These are phyloP conservation scores for Gnomoniopsis smithogilvyi DNA, from an alignment of 2,329 filamentous ascomycete species.

Conservation along the genomic window DNA sequence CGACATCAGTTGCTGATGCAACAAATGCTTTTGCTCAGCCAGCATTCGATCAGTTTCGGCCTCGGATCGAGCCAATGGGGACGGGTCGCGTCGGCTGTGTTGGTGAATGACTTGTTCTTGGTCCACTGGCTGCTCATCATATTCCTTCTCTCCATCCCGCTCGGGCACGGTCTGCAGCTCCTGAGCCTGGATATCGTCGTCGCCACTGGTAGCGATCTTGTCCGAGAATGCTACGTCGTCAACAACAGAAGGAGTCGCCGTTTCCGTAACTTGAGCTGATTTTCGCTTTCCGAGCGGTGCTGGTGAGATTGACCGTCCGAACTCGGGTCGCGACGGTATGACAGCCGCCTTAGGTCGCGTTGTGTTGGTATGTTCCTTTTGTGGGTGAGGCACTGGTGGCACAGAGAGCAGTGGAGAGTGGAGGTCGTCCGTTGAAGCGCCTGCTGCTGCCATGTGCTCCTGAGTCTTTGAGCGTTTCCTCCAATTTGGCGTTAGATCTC, in stretches of 20 bases:
- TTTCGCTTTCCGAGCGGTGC: not conserved
- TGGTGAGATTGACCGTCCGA: not conserved
- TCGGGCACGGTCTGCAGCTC: constrained; percentile 7
- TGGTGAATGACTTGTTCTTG: constrained; percentile 25
- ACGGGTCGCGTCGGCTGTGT: not conserved
- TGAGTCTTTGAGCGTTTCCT: constrained; percentile 18
- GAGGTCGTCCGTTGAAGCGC: not conserved
- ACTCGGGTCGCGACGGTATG: not conserved
- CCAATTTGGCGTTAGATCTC: constrained; percentile 5
- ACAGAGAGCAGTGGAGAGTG: constrained; percentile 9
- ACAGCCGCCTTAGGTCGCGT: constrained; percentile 4
- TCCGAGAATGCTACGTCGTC: constrained; percentile 17
- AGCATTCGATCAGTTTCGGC: constrained; percentile 46
- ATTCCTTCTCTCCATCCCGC: constrained; percentile 16
- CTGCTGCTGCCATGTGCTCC: not conserved
- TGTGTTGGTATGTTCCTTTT: constrained; percentile 4
- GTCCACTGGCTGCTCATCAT: constrained; percentile 15
- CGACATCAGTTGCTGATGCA: constrained; percentile 40
- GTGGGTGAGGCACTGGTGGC: constrained; percentile 11
- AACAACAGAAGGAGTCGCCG: constrained; percentile 5
- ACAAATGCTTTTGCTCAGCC: constrained; percentile 47
- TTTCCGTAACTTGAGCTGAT: constrained; percentile 5
- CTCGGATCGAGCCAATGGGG: constrained; percentile 28
- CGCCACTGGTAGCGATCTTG: constrained; percentile 13
- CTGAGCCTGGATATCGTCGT: not conserved